Conservation (phyloP, 371 early-diverging fungal species). For the Mortierella sp. region DNA sequence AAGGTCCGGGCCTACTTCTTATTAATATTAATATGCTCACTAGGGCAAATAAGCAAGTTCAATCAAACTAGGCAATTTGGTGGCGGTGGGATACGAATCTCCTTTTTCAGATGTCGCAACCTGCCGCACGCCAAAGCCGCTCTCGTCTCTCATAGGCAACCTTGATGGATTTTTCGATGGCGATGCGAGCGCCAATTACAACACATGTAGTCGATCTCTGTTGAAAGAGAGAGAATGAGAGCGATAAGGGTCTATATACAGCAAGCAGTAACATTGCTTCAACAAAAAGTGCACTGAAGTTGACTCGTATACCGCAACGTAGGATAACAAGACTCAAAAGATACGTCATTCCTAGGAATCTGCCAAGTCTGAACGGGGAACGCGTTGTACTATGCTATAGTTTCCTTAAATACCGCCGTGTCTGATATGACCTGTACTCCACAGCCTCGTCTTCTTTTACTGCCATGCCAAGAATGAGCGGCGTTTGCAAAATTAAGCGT, state of each 20-base stretch:
- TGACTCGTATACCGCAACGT: no score
- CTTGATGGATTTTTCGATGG: background rate
- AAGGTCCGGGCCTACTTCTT: background rate
- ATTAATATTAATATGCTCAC: background rate
- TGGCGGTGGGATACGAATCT: constrained; percentile 8
- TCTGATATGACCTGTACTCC: background rate
- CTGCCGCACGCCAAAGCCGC: background rate
- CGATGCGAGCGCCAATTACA: background rate
- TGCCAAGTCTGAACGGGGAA: no score
- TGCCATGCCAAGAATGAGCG: background rate
- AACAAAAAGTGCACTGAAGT: background rate
- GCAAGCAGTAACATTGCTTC: background rate
- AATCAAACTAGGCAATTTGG: background rate
- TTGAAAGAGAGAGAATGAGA: background rate
- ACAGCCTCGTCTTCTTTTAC: background rate
- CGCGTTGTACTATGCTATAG: no score
- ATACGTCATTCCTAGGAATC: no score
- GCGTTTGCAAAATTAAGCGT: background rate
- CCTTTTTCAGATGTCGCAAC: background rate
- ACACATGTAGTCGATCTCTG: background rate
- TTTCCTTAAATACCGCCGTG: background rate
- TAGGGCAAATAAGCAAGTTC: background rate
- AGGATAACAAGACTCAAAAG: no score
- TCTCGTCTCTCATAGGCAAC: background rate
- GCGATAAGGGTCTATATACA: background rate